Conservation (phyloP, 192 early-diverging fungal species). For the Coemansia umbellata region DNA sequence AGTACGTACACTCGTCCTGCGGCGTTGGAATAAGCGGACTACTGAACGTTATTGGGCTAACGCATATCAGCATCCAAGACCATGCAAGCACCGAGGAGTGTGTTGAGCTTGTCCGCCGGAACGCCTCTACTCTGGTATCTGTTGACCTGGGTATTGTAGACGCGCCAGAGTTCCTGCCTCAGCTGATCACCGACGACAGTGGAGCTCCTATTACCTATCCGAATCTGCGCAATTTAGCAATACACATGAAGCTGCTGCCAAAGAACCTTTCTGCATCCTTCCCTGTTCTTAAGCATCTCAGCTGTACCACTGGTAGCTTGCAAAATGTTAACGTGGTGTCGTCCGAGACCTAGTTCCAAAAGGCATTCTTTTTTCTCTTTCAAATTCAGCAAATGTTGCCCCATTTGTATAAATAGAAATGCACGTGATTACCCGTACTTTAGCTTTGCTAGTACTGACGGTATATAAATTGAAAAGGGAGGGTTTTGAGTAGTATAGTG, state of each 20-base stretch:
- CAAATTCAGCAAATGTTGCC: too few relatives aligned
- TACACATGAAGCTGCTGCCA: conserved; percentile 26
- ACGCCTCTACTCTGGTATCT: conserved; percentile 26
- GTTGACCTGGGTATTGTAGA: conserved; percentile 37
- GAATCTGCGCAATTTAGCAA: conserved; percentile 16
- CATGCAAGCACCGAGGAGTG: conserved; percentile 27
- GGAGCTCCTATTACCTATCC: conserved; percentile 24
- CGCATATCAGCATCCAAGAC: conserved; percentile 34
- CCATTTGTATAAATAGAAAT: too few relatives aligned
- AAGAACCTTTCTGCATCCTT: conserved; percentile 19
- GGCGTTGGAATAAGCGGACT: conserved; percentile 38
- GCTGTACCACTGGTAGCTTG: conserved; percentile 19
- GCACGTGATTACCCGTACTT: too few relatives aligned
- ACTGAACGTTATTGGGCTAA: conserved; percentile 19
- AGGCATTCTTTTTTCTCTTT: too few relatives aligned
- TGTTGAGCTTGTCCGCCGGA: conserved; percentile 34
- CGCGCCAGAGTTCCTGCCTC: conserved; percentile 19
- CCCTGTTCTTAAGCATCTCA: conserved; percentile 24
- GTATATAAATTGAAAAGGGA: too few relatives aligned
- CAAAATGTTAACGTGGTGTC: conserved; percentile 15
- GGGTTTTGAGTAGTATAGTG: too few relatives aligned
- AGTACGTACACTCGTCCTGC: conserved; percentile 40
- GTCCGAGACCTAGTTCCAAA: not conserved
- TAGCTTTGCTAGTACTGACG: too few relatives aligned
- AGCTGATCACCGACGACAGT: conserved; percentile 17